Conservation (phyloP, 129 eudicot species). For the Lonicera japonica region DNA sequence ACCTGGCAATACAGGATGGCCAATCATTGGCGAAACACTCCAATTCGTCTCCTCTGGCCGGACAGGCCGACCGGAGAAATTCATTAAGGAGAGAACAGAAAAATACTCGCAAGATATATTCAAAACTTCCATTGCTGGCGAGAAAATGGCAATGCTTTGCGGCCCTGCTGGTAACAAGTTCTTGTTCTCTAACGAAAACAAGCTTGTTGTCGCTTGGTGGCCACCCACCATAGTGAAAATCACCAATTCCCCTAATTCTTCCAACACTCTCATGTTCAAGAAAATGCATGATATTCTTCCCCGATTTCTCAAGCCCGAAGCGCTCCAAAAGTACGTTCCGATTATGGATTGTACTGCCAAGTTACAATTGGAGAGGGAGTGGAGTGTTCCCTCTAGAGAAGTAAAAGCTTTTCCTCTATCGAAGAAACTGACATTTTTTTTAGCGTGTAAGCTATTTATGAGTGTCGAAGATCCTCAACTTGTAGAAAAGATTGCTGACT, state of each 20-base stretch:
- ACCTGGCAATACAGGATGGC: constrained; percentile 24
- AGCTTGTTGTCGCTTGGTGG: constrained; percentile 16
- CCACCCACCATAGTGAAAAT: not conserved
- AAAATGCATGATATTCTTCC: not conserved
- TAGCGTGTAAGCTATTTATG: not conserved
- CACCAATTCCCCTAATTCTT: no score
- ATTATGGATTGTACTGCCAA: not conserved
- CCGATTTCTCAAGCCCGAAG: not conserved
- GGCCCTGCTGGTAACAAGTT: constrained; percentile 11
- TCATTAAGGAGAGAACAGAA: constrained; percentile 13
- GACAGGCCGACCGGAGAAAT: constrained; percentile 30
- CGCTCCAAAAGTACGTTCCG: not conserved
- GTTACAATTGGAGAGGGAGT: not conserved
- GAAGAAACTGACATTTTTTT: not conserved
- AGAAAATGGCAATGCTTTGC: not conserved
- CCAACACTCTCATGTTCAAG: no score
- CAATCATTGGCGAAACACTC: constrained; percentile 21
- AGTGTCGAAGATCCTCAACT: not conserved
- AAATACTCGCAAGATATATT: constrained; percentile 15
- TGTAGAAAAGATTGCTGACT: not conserved
- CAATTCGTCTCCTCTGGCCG: not conserved
- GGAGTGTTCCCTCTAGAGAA: not conserved
- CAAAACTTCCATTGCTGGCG: constrained; percentile 1
- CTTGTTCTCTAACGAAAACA: constrained; percentile 22
- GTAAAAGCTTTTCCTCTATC: not conserved